Evolutionary conservation across 176 grass and related monocot genomes (phyloP).

Genomic region (Rhynchospora breviuscula): DNA sequence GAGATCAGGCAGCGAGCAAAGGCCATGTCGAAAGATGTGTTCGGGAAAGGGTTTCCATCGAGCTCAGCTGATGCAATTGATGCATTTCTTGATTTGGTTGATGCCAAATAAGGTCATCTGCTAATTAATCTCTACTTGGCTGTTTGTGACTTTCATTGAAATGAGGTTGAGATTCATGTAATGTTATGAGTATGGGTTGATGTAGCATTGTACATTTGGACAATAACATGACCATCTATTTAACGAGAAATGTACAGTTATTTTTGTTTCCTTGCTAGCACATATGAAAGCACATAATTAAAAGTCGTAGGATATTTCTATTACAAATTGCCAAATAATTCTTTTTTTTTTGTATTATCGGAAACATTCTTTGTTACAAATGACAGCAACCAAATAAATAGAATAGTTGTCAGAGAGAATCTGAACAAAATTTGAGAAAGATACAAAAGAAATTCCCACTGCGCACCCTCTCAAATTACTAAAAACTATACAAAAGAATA

Average conservation of each 20-base stretch:
- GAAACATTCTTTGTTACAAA: background rate
- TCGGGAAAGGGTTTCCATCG: conserved; percentile 14
- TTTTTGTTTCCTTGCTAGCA: background rate
- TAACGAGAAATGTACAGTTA: no score
- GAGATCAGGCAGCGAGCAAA: conserved; percentile 13
- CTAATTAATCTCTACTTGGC: background rate
- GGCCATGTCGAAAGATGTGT: background rate
- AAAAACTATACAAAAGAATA: conserved; percentile 25
- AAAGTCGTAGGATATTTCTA: background rate
- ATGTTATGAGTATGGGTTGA: background rate
- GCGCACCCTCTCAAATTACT: background rate
- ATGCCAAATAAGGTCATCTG: background rate
- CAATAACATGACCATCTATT: background rate
- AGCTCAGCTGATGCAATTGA: conserved; percentile 27
- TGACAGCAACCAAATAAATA: background rate
- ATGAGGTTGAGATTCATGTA: background rate
- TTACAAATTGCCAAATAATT: background rate
- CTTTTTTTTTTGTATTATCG: background rate
- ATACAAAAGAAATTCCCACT: background rate
- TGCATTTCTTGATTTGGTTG: conserved; percentile 34
- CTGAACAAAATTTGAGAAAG: background rate
- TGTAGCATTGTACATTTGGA: background rate
- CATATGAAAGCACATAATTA: background rate
- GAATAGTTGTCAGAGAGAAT: background rate
- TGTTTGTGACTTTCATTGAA: background rate